A percentile compares a stretch with the other conserved stretches of the same genome.
Conservation (phyloP, 2,329 filamentous ascomycete genomes). For the Xylaria sp. region DNA sequence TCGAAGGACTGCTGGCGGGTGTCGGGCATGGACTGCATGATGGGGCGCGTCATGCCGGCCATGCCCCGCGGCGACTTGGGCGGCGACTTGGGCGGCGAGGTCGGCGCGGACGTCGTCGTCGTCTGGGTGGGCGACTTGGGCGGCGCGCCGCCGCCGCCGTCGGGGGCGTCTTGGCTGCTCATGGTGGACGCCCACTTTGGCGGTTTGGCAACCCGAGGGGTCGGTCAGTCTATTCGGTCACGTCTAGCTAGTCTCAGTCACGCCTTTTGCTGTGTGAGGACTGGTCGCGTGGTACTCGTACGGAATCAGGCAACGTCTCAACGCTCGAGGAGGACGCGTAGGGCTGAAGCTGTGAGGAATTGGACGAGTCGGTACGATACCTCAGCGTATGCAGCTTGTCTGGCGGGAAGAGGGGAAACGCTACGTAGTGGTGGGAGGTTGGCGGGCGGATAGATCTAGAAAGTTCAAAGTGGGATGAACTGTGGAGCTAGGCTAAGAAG, state of each 20-base stretch:
- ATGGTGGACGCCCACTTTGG: constrained; percentile 36
- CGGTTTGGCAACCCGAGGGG: constrained; percentile 14
- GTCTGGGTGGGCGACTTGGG: neutral
- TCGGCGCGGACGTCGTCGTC: neutral
- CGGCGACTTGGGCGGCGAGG: constrained; percentile 28
- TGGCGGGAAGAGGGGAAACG: neutral
- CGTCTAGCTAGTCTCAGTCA: neutral
- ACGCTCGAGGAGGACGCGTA: too few relatives aligned
- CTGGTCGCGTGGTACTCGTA: too few relatives aligned
- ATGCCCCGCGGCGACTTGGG: constrained; percentile 32
- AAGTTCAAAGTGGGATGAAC: neutral
- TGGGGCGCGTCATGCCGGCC: constrained; percentile 49
- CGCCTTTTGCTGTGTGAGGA: neutral
- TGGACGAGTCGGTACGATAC: too few relatives aligned
- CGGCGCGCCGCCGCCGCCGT: constrained; percentile 19
- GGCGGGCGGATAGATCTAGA: neutral
- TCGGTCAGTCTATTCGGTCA: too few relatives aligned
- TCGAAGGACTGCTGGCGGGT: constrained; percentile 93
- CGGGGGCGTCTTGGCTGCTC: constrained; percentile 24
- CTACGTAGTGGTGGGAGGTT: neutral
- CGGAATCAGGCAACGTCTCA: too few relatives aligned
- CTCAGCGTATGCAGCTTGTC: neutral
- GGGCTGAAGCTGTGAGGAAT: too few relatives aligned
- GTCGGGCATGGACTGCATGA: constrained; percentile 69
- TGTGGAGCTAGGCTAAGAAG: neutral